These are phyloP conservation scores for Trichosporon coremiiforme DNA, from an alignment of 1,284 basidiomycete genomes.

Conservation along the genomic window DNA sequence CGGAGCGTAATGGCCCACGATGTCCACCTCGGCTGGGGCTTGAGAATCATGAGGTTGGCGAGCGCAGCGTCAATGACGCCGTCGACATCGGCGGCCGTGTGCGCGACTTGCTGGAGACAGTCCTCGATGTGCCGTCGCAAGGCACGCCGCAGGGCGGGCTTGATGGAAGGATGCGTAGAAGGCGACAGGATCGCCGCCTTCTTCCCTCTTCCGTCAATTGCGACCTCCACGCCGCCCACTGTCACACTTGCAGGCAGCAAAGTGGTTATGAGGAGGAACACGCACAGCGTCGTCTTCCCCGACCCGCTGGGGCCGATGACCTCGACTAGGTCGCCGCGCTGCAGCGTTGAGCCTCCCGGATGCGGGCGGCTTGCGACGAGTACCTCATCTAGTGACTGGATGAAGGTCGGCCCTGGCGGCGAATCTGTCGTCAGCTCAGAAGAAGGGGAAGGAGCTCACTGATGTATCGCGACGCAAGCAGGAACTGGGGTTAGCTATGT, in stretches of 20 bases:
- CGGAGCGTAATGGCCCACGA: conserved; percentile 36
- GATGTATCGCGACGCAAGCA: conserved; percentile 42
- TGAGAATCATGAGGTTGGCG: not conserved
- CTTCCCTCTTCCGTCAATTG: conserved; percentile 42
- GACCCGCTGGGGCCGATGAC: conserved; percentile 50
- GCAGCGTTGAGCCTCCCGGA: conserved; percentile 42
- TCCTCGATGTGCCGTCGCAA: conserved; percentile 41
- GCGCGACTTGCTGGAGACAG: conserved; percentile 12
- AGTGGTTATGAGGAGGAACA: conserved; percentile 42
- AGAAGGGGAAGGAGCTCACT: conserved; percentile 36
- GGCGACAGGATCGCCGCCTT: conserved; percentile 41
- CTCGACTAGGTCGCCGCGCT: conserved; percentile 54
- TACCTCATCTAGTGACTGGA: conserved; percentile 45
- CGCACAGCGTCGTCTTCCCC: conserved; percentile 39
- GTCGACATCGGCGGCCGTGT: not conserved
- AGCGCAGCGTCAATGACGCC: conserved; percentile 24
- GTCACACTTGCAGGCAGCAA: conserved; percentile 37
- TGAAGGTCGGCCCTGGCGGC: conserved; percentile 51
- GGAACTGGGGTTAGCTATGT: conserved; percentile 24
- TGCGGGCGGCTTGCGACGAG: conserved; percentile 41
- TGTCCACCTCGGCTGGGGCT: conserved; percentile 11
- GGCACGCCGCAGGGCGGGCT: conserved; percentile 28
- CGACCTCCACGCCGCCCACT: conserved; percentile 26
- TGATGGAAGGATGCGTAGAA: conserved; percentile 33
- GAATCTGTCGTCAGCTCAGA: conserved; percentile 35